Conservation (phyloP, 164 flowering plant genomes). For the Kalanchoe fedtschenkoi region DNA sequence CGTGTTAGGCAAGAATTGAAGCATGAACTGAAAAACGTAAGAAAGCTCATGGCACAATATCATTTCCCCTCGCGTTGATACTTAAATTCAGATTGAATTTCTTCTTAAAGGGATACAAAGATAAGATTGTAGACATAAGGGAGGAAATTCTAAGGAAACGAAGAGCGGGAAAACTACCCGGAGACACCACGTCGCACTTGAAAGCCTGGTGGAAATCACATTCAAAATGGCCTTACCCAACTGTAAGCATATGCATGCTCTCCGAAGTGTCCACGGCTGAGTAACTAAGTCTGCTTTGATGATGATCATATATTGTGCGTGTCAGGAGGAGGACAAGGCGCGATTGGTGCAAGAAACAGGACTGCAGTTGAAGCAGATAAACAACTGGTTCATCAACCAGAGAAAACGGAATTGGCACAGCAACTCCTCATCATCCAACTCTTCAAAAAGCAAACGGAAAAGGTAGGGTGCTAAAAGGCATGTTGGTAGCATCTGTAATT, state of each 20-base stretch:
- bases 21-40: conserved; percentile 4
- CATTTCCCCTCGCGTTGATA: not conserved
- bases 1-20: conserved; percentile 12
- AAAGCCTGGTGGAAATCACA: conserved; percentile 8
- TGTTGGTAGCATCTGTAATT: not conserved
- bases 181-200: conserved; percentile 6
- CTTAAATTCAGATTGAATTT: not conserved
- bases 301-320: no score
- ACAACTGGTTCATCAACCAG: conserved; percentile 8
- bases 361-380: conserved; percentile 8
- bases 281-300: no score
- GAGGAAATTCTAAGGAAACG: conserved; percentile 9
- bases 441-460: not conserved
- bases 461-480: not conserved
- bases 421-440: conserved; percentile 5
- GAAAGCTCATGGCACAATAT: not conserved
- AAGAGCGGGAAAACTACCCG: conserved; percentile 8
- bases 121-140: conserved; percentile 6
- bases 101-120: conserved; percentile 3
- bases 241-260: conserved; percentile 6
- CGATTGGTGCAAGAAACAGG: conserved; percentile 6
- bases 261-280: no score
- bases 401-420: conserved; percentile 7
- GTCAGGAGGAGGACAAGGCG: conserved; percentile 6
- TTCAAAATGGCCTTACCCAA: conserved; percentile 9